phyloP scores from a whole-genome alignment of 2,329 filamentous ascomycete species.

The Bipolaris victoriae region DNA sequence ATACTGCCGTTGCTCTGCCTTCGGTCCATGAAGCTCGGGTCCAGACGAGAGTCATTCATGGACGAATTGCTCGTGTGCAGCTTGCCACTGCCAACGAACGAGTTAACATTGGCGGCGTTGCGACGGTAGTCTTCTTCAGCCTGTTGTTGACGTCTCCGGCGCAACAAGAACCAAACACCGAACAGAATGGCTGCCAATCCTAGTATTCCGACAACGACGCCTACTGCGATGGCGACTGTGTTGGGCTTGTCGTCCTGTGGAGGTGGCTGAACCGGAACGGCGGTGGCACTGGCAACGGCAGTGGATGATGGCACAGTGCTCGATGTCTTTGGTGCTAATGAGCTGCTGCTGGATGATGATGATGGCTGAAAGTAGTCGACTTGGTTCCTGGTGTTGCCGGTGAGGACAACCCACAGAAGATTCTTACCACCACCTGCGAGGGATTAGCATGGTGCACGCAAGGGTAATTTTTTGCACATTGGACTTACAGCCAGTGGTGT shows the following conservation, averaged over 20 bases:
- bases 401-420: conserved; percentile 60
- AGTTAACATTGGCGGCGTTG: conserved; percentile 78
- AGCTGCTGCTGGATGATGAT: conserved; percentile 24
- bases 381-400: conserved; percentile 53
- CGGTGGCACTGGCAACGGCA: conserved; percentile 17
- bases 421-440: conserved; percentile 63
- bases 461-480: not conserved
- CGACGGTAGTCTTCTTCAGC: conserved; percentile 85
- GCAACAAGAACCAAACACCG: conserved; percentile 74
- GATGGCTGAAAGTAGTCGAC: conserved; percentile 43
- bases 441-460: conserved; percentile 26
- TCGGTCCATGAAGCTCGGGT: conserved; percentile 80
- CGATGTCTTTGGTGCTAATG: conserved; percentile 19
- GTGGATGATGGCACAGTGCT: conserved; percentile 26
- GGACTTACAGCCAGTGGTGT: conserved; percentile 67
- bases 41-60: conserved; percentile 81
- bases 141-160: conserved; percentile 75
- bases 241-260: conserved; percentile 58
- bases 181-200: conserved; percentile 69
- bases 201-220: conserved; percentile 83
- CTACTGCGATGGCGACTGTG: conserved; percentile 83
- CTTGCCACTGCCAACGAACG: conserved; percentile 68
- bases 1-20: conserved; percentile 94
- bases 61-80: conserved; percentile 69
- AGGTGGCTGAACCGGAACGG: conserved; percentile 46